These are phyloP conservation scores for Kwoniella sp. DNA, from an alignment of 768 basidiomycete genomes.

Conservation along the genomic window DNA sequence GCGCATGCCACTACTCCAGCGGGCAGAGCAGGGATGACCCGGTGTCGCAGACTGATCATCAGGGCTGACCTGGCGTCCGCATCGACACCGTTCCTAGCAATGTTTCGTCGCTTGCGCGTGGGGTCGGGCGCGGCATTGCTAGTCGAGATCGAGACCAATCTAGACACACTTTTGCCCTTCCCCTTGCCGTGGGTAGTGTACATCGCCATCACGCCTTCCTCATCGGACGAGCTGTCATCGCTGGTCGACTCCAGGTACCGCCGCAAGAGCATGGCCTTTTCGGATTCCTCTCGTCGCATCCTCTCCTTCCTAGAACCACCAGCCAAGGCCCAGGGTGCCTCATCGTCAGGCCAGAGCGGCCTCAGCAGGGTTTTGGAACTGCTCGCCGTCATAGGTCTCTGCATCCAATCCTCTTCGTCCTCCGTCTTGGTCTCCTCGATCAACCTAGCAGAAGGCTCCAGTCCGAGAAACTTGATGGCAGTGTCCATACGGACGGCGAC, in stretches of 20 bases:
- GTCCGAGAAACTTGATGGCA: constrained; percentile 37
- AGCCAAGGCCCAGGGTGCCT: constrained; percentile 36
- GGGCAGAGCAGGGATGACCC: constrained; percentile 18
- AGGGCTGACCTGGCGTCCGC: constrained; percentile 36
- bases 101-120: background rate
- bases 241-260: constrained; percentile 36
- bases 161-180: constrained; percentile 33
- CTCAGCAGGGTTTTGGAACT: constrained; percentile 18
- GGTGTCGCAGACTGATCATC: constrained; percentile 25
- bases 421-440: constrained; percentile 30
- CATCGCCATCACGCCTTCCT: constrained; percentile 16
- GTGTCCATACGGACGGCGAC: constrained; percentile 38
- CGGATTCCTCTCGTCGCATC: constrained; percentile 21
- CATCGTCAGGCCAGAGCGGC: constrained; percentile 38
- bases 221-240: constrained; percentile 33
- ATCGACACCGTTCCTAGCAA: constrained; percentile 6
- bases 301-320: constrained; percentile 25
- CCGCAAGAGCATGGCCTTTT: constrained; percentile 23
- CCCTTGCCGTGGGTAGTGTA: constrained; percentile 18
- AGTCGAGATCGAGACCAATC: constrained; percentile 13
- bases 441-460: constrained; percentile 14
- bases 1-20: constrained; percentile 30
- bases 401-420: constrained; percentile 32
- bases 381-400: constrained; percentile 18
- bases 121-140: background rate